Evolutionary conservation across 805 yeast species (phyloP).

Genomic region (Candida sphagnicola): DNA sequence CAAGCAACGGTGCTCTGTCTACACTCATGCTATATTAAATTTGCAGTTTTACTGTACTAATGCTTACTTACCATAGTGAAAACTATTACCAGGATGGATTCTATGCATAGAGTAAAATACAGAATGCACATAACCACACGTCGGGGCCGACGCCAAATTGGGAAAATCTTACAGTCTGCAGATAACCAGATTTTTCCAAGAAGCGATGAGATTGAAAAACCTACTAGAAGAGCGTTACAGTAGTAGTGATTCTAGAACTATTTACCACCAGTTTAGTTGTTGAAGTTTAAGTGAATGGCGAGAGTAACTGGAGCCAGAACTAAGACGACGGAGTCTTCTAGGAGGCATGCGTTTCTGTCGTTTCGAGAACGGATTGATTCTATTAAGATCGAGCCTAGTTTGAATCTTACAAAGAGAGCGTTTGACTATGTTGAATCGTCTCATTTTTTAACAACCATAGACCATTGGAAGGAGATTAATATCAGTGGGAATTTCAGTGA

Average conservation of each 20-base stretch:
- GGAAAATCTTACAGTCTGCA: neutral
- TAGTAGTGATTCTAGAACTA: too few relatives aligned
- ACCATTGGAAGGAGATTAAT: slow-evolving; percentile 87
- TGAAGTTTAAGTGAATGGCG: slow-evolving; percentile 5
- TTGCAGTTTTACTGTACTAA: too few relatives aligned
- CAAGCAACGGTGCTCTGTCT: slow-evolving; percentile 10
- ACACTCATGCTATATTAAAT: slow-evolving; percentile 1
- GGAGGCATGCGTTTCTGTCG: slow-evolving; percentile 61
- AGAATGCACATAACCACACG: too few relatives aligned
- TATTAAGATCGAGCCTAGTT: slow-evolving; percentile 72
- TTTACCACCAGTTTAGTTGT: too few relatives aligned
- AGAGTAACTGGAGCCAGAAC: slow-evolving; percentile 8
- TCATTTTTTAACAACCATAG: slow-evolving; percentile 72
- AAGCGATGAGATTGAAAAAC: neutral
- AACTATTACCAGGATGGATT: too few relatives aligned
- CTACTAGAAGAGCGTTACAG: too few relatives aligned
- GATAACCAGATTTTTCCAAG: neutral
- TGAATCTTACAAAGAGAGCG: slow-evolving; percentile 52
- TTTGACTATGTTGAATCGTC: slow-evolving; percentile 73
- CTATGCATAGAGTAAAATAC: too few relatives aligned
- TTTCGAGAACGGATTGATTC: slow-evolving; percentile 83
- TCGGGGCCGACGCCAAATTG: neutral
- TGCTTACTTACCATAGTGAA: too few relatives aligned
- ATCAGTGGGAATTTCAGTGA: slow-evolving; percentile 66
- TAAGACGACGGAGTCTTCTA: slow-evolving; percentile 51